Evolutionary conservation across 345 rosid species (phyloP).

Genomic region (Kernera saxatilis): DNA sequence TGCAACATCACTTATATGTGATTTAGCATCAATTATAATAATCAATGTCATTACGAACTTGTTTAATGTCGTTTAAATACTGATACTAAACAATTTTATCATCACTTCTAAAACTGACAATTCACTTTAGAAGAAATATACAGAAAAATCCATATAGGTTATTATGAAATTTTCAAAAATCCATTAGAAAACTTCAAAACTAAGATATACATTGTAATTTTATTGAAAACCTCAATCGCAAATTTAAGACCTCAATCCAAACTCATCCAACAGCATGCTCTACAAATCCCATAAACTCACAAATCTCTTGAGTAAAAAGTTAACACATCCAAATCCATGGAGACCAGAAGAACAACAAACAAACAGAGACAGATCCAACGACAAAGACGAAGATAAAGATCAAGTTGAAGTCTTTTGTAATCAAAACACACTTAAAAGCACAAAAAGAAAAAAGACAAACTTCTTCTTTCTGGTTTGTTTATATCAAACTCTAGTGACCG

Average conservation of each 20-base stretch:
- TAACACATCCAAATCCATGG: constrained; percentile 5
- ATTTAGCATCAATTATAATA: too few relatives aligned
- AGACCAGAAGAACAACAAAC: constrained; percentile 6
- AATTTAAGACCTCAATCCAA: background rate
- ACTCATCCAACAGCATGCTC: too few relatives aligned
- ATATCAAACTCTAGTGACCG: constrained; percentile 40
- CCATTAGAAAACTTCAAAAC: background rate
- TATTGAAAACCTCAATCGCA: background rate
- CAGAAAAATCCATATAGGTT: too few relatives aligned
- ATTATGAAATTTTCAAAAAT: too few relatives aligned
- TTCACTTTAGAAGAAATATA: too few relatives aligned
- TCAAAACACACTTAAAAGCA: constrained; percentile 10
- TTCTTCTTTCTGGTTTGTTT: background rate
- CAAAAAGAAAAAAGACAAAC: background rate
- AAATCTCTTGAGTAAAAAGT: background rate
- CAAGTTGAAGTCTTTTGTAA: background rate
- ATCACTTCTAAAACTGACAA: too few relatives aligned
- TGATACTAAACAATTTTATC: too few relatives aligned
- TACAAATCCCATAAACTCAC: constrained; percentile 7
- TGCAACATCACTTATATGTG: too few relatives aligned
- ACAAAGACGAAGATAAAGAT: background rate
- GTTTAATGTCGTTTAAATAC: too few relatives aligned
- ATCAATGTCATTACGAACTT: too few relatives aligned
- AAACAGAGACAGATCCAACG: constrained; percentile 5
- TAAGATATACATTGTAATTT: background rate